A percentile compares a stretch with the other conserved stretches of the same genome.
Conservation (phyloP, 352 stramenopile genomes). For the Globisporangium perplexum region DNA sequence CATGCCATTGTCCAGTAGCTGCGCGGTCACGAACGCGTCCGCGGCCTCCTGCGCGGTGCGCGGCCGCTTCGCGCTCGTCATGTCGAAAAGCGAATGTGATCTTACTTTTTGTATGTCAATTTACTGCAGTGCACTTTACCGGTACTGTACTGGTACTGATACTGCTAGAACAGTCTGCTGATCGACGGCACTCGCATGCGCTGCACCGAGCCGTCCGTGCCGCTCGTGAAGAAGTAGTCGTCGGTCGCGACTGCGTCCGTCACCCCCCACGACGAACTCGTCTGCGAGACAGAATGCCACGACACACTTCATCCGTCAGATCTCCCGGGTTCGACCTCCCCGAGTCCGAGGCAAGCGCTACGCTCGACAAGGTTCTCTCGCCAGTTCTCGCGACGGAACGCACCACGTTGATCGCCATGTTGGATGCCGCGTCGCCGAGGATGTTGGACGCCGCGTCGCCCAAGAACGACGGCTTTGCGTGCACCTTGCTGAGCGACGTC, state of each 20-base stretch:
- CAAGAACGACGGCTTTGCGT: constrained; percentile 77
- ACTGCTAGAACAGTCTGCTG: constrained; percentile 11
- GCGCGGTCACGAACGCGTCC: constrained; percentile 63
- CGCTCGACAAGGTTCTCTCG: background rate
- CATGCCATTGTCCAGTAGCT: constrained; percentile 82
- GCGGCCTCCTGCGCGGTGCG: constrained; percentile 41
- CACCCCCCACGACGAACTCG: constrained; percentile 78
- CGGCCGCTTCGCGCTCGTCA: constrained; percentile 3
- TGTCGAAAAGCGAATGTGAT: constrained; percentile 1
- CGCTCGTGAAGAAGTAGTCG: constrained; percentile 80
- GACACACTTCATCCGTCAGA: background rate
- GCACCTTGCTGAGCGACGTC: constrained; percentile 62
- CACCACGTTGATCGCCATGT: constrained; percentile 85
- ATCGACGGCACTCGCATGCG: constrained; percentile 60
- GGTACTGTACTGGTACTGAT: too few species aligned
- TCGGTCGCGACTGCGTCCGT: constrained; percentile 76
- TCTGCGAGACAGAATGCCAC: constrained; percentile 23
- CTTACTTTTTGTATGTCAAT: background rate
- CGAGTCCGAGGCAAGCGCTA: background rate
- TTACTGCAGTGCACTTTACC: too few species aligned
- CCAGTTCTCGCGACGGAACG: too few species aligned
- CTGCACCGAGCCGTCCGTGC: constrained; percentile 79
- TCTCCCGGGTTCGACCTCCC: background rate
- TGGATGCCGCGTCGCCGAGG: constrained; percentile 72
- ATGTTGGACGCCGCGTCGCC: constrained; percentile 72